phyloP scores from a whole-genome alignment of 257 asterid genomes.

The Nicotiana tabacum region DNA sequence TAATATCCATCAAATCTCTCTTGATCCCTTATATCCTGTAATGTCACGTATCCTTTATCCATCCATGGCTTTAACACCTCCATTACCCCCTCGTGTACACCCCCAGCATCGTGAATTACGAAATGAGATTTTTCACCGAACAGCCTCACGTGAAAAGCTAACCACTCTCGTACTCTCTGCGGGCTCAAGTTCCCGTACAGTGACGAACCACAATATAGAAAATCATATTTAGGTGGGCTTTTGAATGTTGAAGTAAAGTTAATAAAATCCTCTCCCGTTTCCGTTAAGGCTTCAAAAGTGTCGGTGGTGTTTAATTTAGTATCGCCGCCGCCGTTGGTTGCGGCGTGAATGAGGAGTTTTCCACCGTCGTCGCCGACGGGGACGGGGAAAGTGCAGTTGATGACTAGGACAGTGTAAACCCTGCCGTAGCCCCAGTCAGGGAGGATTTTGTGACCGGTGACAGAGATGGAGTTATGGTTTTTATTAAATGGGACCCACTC shows the following conservation, averaged over 20 bases:
- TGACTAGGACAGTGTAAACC: conserved; percentile 69
- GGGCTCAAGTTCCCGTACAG: conserved; percentile 69
- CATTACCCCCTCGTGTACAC: conserved; percentile 55
- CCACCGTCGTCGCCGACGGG: conserved; percentile 41
- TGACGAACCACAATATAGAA: conserved; percentile 70
- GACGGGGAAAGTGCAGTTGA: conserved; percentile 58
- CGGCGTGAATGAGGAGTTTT: conserved; percentile 41
- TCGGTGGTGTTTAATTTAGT: conserved; percentile 37
- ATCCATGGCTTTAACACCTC: conserved; percentile 78
- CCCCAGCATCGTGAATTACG: conserved; percentile 85
- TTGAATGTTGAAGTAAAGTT: conserved; percentile 19
- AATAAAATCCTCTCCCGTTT: conserved; percentile 26
- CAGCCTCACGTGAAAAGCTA: conserved; percentile 61
- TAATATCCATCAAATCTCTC: conserved; percentile 80
- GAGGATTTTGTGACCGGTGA: conserved; percentile 32
- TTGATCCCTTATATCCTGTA: conserved; percentile 76
- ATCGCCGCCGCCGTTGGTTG: conserved; percentile 43
- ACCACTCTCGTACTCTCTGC: conserved; percentile 67
- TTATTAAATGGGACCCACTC: conserved; percentile 25
- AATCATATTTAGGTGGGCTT: conserved; percentile 44
- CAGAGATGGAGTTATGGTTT: conserved; percentile 1
- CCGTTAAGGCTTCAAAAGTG: conserved; percentile 40
- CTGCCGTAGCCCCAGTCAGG: conserved; percentile 85
- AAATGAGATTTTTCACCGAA: conserved; percentile 66
- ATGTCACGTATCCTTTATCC: conserved; percentile 59